Evolutionary conservation across 164 flowering plant genomes (phyloP).

Genomic region (Hamamelis virginiana): DNA sequence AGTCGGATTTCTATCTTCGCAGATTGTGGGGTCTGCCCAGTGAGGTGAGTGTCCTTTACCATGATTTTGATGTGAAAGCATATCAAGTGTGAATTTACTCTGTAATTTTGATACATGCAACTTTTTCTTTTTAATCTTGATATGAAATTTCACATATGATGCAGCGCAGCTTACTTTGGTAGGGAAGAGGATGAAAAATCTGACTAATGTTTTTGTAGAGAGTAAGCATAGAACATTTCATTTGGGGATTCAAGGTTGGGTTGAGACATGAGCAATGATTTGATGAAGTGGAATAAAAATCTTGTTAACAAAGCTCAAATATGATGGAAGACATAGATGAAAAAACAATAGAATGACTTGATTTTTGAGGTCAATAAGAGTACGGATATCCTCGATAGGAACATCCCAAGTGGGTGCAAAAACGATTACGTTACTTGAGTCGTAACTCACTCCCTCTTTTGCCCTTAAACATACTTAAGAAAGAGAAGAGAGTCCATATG

Average conservation of each 20-base stretch:
- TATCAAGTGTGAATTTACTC: neutral
- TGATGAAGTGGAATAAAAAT: neutral
- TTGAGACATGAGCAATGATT: neutral
- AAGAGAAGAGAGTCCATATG: neutral
- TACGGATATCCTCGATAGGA: too few species aligned
- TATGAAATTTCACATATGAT: neutral
- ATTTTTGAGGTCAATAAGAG: too few species aligned
- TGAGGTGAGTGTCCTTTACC: slow-evolving; percentile 29
- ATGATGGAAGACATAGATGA: neutral
- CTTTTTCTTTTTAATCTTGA: neutral
- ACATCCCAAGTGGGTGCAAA: too few species aligned
- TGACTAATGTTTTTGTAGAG: neutral
- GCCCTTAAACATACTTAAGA: neutral
- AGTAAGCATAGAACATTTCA: neutral
- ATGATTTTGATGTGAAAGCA: neutral
- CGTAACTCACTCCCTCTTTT: too few species aligned
- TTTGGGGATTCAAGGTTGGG: neutral
- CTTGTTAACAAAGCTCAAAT: neutral
- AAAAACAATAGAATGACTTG: too few species aligned
- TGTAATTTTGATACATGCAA: neutral
- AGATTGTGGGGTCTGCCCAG: slow-evolving; percentile 49
- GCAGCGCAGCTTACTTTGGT: neutral
- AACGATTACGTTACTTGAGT: too few species aligned
- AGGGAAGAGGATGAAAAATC: neutral
- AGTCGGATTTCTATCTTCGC: slow-evolving; percentile 45